Evolutionary conservation across 164 flowering plant genomes (phyloP).

Genomic region (Vitis rupestris): DNA sequence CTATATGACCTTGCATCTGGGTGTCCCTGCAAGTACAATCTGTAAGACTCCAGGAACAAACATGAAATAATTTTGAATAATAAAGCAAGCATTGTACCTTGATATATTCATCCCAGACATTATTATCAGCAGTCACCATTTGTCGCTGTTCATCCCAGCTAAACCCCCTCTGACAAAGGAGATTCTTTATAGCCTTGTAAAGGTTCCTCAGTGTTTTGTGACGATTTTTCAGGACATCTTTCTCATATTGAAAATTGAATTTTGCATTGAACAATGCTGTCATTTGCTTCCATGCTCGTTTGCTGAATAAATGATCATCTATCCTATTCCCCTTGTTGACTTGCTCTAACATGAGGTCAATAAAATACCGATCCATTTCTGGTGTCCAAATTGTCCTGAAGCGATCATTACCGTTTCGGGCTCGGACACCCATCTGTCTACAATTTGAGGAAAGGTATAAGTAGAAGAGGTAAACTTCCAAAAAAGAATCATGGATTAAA

Average conservation of each 20-base stretch:
- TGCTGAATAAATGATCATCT: conserved; percentile 51
- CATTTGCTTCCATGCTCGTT: conserved; percentile 59
- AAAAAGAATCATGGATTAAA: neutral
- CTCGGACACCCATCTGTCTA: conserved; percentile 29
- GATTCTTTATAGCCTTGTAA: conserved; percentile 37
- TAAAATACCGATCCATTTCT: conserved; percentile 60
- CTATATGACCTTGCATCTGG: conserved; percentile 51
- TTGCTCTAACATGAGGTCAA: conserved; percentile 58
- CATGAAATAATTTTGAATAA: neutral
- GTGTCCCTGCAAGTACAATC: conserved; percentile 37
- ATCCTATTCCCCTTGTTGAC: conserved; percentile 38
- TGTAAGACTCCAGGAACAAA: neutral
- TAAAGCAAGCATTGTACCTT: conserved; percentile 32
- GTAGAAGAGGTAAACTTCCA: neutral
- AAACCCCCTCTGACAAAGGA: conserved; percentile 52
- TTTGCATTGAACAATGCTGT: conserved; percentile 41
- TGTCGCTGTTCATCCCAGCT: conserved; percentile 53
- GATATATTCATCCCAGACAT: conserved; percentile 57
- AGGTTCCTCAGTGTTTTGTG: conserved; percentile 56
- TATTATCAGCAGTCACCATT: conserved; percentile 56
- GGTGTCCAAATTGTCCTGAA: conserved; percentile 66
- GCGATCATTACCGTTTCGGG: conserved; percentile 34
- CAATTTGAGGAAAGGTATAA: conserved; percentile 8
- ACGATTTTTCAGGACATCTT: conserved; percentile 56
- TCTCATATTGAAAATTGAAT: conserved; percentile 42